Evolutionary conservation across 148 eudicot genomes (phyloP), one percentile per base, ranked within the genome.

Genomic region (Rhododendron simsii): DNA sequence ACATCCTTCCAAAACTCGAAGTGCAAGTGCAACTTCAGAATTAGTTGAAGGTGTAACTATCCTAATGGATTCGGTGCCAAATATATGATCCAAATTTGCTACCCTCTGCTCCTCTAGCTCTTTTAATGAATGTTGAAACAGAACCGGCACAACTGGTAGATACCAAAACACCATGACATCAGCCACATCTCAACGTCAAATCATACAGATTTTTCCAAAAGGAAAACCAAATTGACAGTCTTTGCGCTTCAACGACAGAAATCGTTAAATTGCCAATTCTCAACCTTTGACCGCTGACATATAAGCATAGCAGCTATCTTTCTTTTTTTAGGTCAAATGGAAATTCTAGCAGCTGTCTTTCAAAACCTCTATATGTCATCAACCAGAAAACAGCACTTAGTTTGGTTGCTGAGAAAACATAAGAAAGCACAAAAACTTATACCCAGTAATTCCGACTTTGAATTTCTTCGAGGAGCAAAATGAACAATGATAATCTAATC

Each of bases 1-100:
- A 85, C 99, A 95, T 78, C 99, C 99, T 94, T 95, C 99, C 87
- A 97, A 83, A 86, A 94, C 98, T 85, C 96, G 93, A 86, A 97
- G 96, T 41, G 99, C 99, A 86, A 97, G 93, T 87, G 98, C 96
- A 77, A 94, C 94, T 90, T 97, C 98, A 75, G 95, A 90, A 87
- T 97, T 94, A 63, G 96, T 90, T 75, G 98, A 92, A 69, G 99
- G 95, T 85, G 94, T 93, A 53, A 91, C 87, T 82, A 95, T 88
- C 89, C 94, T 94, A 93, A 97, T 85, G 65, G 99, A 94, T 89
- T 93, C 93, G 41, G 94, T 97, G 37, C 92, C 93, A 81, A 97
- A 95, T 86, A 95, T 94, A 85, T 93, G 96, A 89, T 91, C 92
- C 90, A 95, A 87, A 87, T 87, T 94, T 8, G 87, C 85, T 28